Evolutionary conservation across 2,329 filamentous ascomycete genomes (phyloP).

Genomic region (Colletotrichum tropicale): DNA sequence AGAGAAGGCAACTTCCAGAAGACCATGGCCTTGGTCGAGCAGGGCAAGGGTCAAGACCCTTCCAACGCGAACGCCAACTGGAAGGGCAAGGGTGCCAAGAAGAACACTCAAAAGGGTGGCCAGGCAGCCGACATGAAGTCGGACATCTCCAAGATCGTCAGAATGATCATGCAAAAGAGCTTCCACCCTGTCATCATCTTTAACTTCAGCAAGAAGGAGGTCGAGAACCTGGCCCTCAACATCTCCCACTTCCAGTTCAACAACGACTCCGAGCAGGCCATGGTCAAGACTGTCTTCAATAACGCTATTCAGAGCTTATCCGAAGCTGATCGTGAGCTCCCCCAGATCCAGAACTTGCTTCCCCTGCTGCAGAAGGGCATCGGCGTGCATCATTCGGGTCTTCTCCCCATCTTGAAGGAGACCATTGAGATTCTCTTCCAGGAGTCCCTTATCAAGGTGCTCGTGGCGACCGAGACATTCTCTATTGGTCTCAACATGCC

Average conservation of each 20-base stretch:
- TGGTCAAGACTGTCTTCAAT: conserved; percentile 93
- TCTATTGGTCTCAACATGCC: conserved; percentile 99
- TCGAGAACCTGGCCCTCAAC: conserved; percentile 86
- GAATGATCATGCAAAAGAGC: conserved; percentile 98
- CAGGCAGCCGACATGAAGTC: conserved; percentile 64
- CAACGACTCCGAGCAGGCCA: conserved; percentile 90
- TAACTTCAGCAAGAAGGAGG: conserved; percentile 98
- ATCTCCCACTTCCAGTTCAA: conserved; percentile 93
- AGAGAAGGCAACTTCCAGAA: conserved; percentile 97
- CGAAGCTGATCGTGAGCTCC: conserved; percentile 85
- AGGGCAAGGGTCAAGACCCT: conserved; percentile 85
- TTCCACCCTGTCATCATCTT: conserved; percentile 99
- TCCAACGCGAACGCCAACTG: conserved; percentile 78
- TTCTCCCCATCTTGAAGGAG: conserved; percentile 95
- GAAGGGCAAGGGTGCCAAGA: conserved; percentile 89
- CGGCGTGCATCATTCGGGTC: conserved; percentile 94
- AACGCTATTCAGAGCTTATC: conserved; percentile 93
- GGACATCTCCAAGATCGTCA: conserved; percentile 97
- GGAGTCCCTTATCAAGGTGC: conserved; percentile 94
- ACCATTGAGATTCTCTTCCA: conserved; percentile 99
- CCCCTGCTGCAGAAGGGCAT: conserved; percentile 90
- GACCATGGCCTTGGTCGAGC: conserved; percentile 88
- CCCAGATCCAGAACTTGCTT: conserved; percentile 89
- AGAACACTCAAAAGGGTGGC: conserved; percentile 90
- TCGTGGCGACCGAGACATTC: conserved; percentile 98